Conservation (phyloP, 371 early-diverging fungal genomes). For the Apophysomyces variabilis region DNA sequence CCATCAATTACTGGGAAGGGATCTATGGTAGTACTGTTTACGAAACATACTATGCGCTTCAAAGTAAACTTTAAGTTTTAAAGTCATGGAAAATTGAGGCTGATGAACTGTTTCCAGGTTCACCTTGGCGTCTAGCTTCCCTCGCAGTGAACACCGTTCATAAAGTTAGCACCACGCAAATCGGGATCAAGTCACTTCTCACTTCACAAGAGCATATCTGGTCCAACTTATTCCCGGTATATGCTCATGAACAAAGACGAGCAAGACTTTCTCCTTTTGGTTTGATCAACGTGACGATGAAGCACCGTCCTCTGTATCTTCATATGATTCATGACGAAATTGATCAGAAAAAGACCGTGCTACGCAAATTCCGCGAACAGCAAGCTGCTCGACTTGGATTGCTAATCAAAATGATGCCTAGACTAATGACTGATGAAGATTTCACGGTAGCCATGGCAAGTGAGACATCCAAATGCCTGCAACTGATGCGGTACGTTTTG, state of each 20-base stretch:
- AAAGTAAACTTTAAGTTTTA: conserved; percentile 43
- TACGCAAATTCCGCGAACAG: conserved; percentile 57
- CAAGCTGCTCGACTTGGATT: conserved; percentile 72
- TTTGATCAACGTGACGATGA: conserved; percentile 11
- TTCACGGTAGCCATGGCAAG: background rate
- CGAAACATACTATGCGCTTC: conserved; percentile 61
- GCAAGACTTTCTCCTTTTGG: conserved; percentile 15
- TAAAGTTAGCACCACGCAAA: conserved; percentile 20
- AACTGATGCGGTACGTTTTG: conserved; percentile 21
- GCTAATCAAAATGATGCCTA: conserved; percentile 41
- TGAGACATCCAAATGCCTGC: conserved; percentile 17
- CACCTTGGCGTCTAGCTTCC: conserved; percentile 46
- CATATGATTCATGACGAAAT: conserved; percentile 68
- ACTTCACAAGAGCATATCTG: conserved; percentile 34
- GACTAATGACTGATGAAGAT: conserved; percentile 16
- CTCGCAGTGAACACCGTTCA: conserved; percentile 33
- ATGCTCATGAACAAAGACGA: conserved; percentile 14
- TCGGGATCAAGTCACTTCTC: conserved; percentile 24
- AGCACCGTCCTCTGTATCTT: conserved; percentile 48
- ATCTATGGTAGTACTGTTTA: conserved; percentile 54
- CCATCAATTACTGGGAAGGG: conserved; percentile 74
- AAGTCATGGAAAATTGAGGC: background rate
- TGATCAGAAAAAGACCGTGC: conserved; percentile 50
- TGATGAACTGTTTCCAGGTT: conserved; percentile 33
- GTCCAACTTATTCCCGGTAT: conserved; percentile 40